Percentiles rank a stretch among this genome's conserved stretches.
phyloP scores from a whole-genome alignment of 1,284 basidiomycete genomes.

The Melampsora americana region DNA sequence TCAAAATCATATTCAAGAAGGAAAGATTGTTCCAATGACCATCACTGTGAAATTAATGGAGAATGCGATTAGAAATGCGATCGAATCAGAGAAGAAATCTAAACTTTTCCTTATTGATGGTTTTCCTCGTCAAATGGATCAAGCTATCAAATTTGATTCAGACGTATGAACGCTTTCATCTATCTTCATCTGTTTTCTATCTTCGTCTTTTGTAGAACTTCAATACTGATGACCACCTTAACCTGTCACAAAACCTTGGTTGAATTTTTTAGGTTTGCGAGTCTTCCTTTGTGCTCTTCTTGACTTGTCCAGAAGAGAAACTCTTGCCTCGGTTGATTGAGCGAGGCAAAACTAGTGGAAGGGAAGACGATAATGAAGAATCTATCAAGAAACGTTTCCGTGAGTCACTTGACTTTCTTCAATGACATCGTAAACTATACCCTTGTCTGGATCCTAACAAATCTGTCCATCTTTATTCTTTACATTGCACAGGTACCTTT shows the following conservation, averaged over 20 bases:
- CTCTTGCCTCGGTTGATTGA: slow-evolving; percentile 82
- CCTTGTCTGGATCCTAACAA: background rate
- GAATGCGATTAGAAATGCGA: slow-evolving; percentile 73
- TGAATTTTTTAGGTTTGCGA: slow-evolving; percentile 65
- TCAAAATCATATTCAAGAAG: slow-evolving; percentile 82
- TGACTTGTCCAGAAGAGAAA: slow-evolving; percentile 79
- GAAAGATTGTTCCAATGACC: slow-evolving; percentile 92
- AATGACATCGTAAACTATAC: background rate
- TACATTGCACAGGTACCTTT: slow-evolving; percentile 68
- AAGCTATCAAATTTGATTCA: slow-evolving; percentile 87
- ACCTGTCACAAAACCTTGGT: too few species aligned
- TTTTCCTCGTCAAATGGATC: slow-evolving; percentile 98
- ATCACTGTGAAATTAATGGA: slow-evolving; percentile 92
- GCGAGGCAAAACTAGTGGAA: slow-evolving; percentile 86
- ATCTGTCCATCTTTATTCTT: background rate
- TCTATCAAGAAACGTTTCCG: slow-evolving; percentile 95
- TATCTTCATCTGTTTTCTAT: background rate
- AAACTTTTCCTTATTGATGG: slow-evolving; percentile 83
- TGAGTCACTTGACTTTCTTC: slow-evolving; percentile 55
- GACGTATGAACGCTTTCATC: slow-evolving; percentile 61
- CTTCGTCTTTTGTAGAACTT: background rate
- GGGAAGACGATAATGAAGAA: slow-evolving; percentile 92
- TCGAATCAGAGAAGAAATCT: slow-evolving; percentile 65
- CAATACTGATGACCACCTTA: too few species aligned
- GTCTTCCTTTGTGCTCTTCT: slow-evolving; percentile 78